Base-by-base conservation (phyloP, 2,329 filamentous ascomycete genomes). In the Arthroderma sp. region DNA sequence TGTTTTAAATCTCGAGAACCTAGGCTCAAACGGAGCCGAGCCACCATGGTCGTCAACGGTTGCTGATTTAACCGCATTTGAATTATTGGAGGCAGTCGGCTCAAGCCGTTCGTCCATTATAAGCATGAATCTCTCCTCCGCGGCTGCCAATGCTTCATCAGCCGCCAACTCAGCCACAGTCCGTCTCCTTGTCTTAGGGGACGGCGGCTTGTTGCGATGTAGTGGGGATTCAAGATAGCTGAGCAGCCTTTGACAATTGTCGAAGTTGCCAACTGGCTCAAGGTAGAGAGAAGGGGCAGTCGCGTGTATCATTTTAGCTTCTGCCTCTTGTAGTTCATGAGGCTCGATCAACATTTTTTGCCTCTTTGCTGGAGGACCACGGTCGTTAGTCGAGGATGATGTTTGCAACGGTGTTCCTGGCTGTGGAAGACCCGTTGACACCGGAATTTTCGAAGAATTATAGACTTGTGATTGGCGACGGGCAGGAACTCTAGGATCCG, bases 81-180 rank as follows among this genome's bases (percentile, higher is more conserved):
- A 74, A 5, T 73, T 74, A 36, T 61, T 62, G 3, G 75, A 72
- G 9, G 71, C 70, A 36, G 70, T 74, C 1, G 82, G 72, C 8
- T 78, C 74, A 48, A 87, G 73, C 4, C 86, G 77, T 55, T 95
- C 89, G 57, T 98, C 91, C 65, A 88, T 78, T 22, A 86, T 81
- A 42, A 96, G 80, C 86, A 98, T 91, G 53, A 86, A 93, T 39
- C 86, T 78, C 64, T 98, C 88, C 51, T 86, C 80, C 48, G 87
- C 85, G 22, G 88, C 89, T 0, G 87, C 86, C 48, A 86, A 74
- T 1, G 91, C 89, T 65, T 98, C 88, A 58, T 98, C 91, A 5
- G 89, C 89, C 6, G 86, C 91, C 69, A 96, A 78, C 60, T 98
- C 89, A 6, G 91, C 91, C 11, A 93, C 82, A 0, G 91, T 98